Percentiles rank a stretch among this genome's conserved stretches.
Conservation (phyloP, 2,329 filamentous ascomycete species). For the Sclerotinia borealis region DNA sequence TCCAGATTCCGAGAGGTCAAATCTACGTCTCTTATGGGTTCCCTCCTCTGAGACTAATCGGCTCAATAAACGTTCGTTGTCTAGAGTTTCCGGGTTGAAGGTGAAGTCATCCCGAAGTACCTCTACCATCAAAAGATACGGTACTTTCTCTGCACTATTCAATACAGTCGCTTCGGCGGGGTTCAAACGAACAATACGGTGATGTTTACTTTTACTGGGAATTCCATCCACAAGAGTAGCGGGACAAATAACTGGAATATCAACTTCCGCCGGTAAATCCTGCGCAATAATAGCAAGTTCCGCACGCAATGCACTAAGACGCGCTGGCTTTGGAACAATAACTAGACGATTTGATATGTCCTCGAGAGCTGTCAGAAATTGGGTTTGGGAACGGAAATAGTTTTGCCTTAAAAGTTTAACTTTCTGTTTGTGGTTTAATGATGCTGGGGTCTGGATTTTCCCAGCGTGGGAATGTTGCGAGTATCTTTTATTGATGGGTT, state of each 20-base stretch:
- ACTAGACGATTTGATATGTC: constrained; percentile 82
- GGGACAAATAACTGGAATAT: constrained; percentile 76
- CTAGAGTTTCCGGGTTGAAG: constrained; percentile 68
- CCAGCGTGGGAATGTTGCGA: constrained; percentile 44
- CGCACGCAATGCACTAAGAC: constrained; percentile 72
- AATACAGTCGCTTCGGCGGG: constrained; percentile 78
- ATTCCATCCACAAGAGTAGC: constrained; percentile 66
- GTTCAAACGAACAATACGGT: constrained; percentile 76
- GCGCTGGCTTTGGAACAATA: constrained; percentile 72
- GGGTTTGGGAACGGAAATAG: constrained; percentile 76
- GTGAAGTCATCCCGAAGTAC: constrained; percentile 76
- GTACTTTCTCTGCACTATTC: constrained; percentile 82
- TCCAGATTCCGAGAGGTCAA: constrained; percentile 65
- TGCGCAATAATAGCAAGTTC: constrained; percentile 76
- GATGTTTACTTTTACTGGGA: constrained; percentile 70
- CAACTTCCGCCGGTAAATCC: constrained; percentile 75
- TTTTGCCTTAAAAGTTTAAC: constrained; percentile 69
- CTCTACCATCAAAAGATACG: constrained; percentile 79
- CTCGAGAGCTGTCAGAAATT: constrained; percentile 73
- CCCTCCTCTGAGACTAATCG: constrained; percentile 53
- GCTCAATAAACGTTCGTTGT: constrained; percentile 62
- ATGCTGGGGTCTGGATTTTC: constrained; percentile 53
- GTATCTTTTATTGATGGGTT: constrained; percentile 47
- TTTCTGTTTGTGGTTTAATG: constrained; percentile 61
- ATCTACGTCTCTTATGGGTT: constrained; percentile 51